phyloP scores from a whole-genome alignment of 2,329 filamentous ascomycete species.

The Pseudopyricularia cyperi region DNA sequence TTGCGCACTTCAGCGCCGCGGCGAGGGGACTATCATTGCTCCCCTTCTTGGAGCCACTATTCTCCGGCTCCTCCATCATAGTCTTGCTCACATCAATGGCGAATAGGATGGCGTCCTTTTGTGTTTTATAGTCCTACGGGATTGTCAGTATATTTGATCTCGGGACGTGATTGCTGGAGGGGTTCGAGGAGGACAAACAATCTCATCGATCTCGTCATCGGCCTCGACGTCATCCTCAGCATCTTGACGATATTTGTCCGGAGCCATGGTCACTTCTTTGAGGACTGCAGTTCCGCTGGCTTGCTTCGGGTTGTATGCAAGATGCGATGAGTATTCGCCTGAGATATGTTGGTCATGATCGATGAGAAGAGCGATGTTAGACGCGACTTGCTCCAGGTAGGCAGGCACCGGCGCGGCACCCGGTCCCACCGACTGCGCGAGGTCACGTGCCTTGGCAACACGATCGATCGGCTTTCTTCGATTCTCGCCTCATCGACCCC shows the following conservation, averaged over 20 bases:
- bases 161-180: background rate
- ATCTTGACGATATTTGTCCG: constrained; percentile 7
- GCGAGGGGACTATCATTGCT: constrained; percentile 66
- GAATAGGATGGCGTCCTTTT: constrained; percentile 97
- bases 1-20: constrained; percentile 86
- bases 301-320: background rate
- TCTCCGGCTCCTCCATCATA: constrained; percentile 62
- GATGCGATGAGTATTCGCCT: background rate
- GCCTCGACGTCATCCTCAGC: constrained; percentile 54
- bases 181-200: constrained; percentile 9
- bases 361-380: background rate
- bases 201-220: constrained; percentile 39
- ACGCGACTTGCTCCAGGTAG: background rate
- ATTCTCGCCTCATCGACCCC: background rate
- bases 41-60: constrained; percentile 57
- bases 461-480: constrained; percentile 4
- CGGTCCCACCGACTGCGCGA: background rate
- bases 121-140: constrained; percentile 67
- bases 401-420: background rate
- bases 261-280: background rate
- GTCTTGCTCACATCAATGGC: constrained; percentile 84
- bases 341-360: background rate
- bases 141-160: constrained; percentile 3
- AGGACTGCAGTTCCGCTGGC: background rate
- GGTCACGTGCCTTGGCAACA: background rate